phyloP scores from a whole-genome alignment of 371 early-diverging fungal species.

The Mucor velutinosus region DNA sequence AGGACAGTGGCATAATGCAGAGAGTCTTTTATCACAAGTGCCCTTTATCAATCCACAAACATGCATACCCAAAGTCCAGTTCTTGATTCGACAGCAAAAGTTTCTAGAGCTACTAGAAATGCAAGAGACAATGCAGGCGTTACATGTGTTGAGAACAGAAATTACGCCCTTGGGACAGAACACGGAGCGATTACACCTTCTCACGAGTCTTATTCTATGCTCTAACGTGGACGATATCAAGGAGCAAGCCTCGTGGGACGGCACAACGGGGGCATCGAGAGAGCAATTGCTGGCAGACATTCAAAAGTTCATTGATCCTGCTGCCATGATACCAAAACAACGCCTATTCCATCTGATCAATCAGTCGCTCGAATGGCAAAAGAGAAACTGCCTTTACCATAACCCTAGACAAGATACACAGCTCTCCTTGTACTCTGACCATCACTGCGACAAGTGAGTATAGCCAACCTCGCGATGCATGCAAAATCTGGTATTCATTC shows the following conservation, averaged over 20 bases:
- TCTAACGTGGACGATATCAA: constrained; percentile 62
- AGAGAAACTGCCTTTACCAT: constrained; percentile 83
- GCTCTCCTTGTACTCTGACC: constrained; percentile 74
- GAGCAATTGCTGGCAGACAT: constrained; percentile 63
- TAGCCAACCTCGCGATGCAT: background rate
- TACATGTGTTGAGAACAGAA: constrained; percentile 73
- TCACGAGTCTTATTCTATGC: constrained; percentile 73
- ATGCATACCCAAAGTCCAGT: constrained; percentile 41
- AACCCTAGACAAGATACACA: constrained; percentile 55
- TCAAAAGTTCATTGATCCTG: constrained; percentile 77
- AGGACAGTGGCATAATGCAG: constrained; percentile 79
- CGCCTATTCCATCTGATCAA: constrained; percentile 79
- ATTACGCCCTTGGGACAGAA: constrained; percentile 71
- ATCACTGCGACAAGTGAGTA: constrained; percentile 72
- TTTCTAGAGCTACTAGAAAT: constrained; percentile 80
- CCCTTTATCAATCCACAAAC: constrained; percentile 31
- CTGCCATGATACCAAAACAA: constrained; percentile 85
- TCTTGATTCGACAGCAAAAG: constrained; percentile 79
- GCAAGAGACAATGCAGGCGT: constrained; percentile 61
- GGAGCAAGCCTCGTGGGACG: constrained; percentile 78
- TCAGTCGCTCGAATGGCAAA: constrained; percentile 82
- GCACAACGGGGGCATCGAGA: constrained; percentile 73
- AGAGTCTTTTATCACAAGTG: constrained; percentile 49
- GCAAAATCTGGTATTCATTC: background rate
- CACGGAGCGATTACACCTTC: constrained; percentile 57